phyloP scores from a whole-genome alignment of 441 rosid genomes.

The Bruguiera hainesii region DNA sequence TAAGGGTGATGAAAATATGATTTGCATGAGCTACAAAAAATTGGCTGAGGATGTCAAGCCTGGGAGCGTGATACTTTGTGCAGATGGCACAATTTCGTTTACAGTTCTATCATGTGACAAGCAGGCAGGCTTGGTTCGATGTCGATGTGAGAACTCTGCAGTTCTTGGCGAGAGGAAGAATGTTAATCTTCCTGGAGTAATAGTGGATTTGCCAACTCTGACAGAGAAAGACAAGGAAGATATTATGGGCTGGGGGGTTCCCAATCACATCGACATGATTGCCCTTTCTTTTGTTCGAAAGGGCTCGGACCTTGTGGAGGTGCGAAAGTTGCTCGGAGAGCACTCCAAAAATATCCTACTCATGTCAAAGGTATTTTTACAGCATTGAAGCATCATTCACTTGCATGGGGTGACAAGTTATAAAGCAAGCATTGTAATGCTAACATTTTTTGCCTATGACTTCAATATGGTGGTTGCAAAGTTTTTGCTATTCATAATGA shows the following conservation, averaged over 20 bases:
- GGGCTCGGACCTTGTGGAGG: conserved; percentile 82
- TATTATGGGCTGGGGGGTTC: conserved; percentile 79
- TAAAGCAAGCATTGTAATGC: not conserved
- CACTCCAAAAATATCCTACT: conserved; percentile 76
- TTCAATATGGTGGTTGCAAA: too few relatives aligned
- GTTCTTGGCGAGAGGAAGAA: conserved; percentile 92
- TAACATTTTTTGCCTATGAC: too few relatives aligned
- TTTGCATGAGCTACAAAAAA: conserved; percentile 90
- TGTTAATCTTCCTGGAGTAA: conserved; percentile 91
- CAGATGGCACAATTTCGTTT: conserved; percentile 86
- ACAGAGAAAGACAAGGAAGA: conserved; percentile 95
- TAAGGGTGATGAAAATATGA: conserved; percentile 71
- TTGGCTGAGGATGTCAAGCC: conserved; percentile 77
- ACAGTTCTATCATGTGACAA: conserved; percentile 66
- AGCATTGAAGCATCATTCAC: not conserved
- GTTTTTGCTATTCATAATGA: too few relatives aligned
- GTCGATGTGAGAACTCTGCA: conserved; percentile 83
- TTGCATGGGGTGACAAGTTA: not conserved
- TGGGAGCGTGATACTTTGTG: conserved; percentile 80
- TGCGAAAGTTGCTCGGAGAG: conserved; percentile 67
- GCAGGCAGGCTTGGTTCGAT: conserved; percentile 60
- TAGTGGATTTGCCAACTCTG: conserved; percentile 88
- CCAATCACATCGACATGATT: conserved; percentile 87
- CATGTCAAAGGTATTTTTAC: conserved; percentile 76
- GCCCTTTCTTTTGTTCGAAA: conserved; percentile 92